Evolutionary conservation across 768 basidiomycete species (phyloP), one percentile per base, ranked within the genome.

Genomic region (Lepiota brunneoincarnata): DNA sequence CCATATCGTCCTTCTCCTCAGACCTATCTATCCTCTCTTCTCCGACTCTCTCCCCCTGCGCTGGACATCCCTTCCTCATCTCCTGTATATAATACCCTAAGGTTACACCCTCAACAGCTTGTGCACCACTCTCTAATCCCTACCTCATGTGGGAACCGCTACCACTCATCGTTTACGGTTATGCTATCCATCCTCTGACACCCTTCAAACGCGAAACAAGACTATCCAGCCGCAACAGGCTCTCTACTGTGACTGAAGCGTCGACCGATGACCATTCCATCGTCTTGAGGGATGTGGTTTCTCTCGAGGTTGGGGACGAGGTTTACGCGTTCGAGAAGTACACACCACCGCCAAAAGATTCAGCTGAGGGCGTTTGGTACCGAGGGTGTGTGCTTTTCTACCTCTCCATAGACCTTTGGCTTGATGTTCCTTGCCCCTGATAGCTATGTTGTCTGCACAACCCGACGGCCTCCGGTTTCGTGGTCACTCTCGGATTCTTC

Each of bases 271-370:
- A 88, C 38, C 77, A 83, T 35, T 74, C 79, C 37, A 77, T 82
- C 37, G 36, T 51, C 0, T 79, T 86, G 71, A 77, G 83, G 50
- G 89, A 91, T 58, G 86, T 91, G 20, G 91, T 93, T 31, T 80
- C 87, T 5, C 80, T 98, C 52, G 94, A 97, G 61, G 89, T 98
- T 24, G 96, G 96, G 43, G 95, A 97, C 69, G 95, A 98, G 66
- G 86, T 98, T 31, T 98, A 98, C 71, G 93, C 94, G 15, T 98
- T 98, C 64, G 96, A 98, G 73, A 87, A 87, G 65, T 95, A 93
- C 68, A 85, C 78, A 0, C 86, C 88, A 10, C 75, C 75, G 47
- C 78, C 74, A 54, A 89, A 87, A 64, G 89, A 91, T 55, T 65
- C 67, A 49, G 82, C 81, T 11, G 89, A 90, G 51, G 87, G 86